These are phyloP conservation scores for Ordospora pajunii DNA, from an alignment of 371 early-diverging fungal species.

Conservation along the genomic window DNA sequence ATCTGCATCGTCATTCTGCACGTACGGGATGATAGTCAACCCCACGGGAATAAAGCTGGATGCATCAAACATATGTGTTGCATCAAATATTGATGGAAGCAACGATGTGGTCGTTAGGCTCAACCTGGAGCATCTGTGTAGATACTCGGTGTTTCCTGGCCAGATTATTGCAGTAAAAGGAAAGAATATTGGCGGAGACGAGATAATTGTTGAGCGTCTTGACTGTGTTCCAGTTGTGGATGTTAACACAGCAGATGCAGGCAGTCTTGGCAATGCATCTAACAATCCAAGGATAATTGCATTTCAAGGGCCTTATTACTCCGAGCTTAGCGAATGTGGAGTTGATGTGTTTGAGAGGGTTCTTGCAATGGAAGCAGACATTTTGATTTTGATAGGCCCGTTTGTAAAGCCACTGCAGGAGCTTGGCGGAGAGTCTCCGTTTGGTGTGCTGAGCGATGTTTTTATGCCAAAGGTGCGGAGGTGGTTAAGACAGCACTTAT, in stretches of 20 bases:
- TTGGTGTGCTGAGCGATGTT: not conserved
- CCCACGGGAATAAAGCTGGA: slow-evolving; percentile 3
- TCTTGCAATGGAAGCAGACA: not conserved
- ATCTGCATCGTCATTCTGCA: slow-evolving; percentile 15
- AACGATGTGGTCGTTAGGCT: slow-evolving; percentile 32
- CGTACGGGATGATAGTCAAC: slow-evolving; percentile 35
- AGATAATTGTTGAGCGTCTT: slow-evolving; percentile 37
- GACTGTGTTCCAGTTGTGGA: slow-evolving; percentile 27
- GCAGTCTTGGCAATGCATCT: not conserved
- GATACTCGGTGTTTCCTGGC: slow-evolving; percentile 46
- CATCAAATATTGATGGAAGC: slow-evolving; percentile 27
- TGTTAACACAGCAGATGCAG: not conserved
- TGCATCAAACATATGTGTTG: not conserved
- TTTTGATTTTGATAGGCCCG: slow-evolving; percentile 46
- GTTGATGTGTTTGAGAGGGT: slow-evolving; percentile 8
- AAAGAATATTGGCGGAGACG: slow-evolving; percentile 30
- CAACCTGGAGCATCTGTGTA: slow-evolving; percentile 20
- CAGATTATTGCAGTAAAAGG: slow-evolving; percentile 49
- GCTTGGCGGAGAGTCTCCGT: not conserved
- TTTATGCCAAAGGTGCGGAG: not conserved
- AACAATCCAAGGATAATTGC: slow-evolving; percentile 8
- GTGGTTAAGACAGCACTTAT: slow-evolving; percentile 3
- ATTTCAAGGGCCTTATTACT: slow-evolving; percentile 10
- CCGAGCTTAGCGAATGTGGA: not conserved
- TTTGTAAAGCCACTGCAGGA: slow-evolving; percentile 1